These are phyloP conservation scores for Oryza nivara DNA, from an alignment of 176 grass and related monocot genomes.

Conservation along the genomic window DNA sequence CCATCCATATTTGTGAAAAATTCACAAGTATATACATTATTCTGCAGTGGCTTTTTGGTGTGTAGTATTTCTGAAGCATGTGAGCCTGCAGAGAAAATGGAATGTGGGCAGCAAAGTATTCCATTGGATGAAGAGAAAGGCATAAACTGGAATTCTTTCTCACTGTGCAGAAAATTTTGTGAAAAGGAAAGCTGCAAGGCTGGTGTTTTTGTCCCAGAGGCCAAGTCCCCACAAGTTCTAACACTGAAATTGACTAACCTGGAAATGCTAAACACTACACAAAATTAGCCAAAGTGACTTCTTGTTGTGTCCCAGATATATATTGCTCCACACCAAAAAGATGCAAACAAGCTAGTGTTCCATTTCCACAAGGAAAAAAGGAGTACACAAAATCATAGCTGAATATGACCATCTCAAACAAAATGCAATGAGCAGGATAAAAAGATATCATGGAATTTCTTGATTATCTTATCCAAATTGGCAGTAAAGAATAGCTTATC, in stretches of 20 bases:
- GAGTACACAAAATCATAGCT: not conserved
- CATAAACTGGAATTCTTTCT: not conserved
- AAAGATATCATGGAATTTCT: not conserved
- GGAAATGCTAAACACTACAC: not conserved
- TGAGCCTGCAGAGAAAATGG: slow-evolving; percentile 27
- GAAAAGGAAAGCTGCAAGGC: slow-evolving; percentile 23
- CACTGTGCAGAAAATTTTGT: not conserved
- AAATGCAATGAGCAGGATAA: not conserved
- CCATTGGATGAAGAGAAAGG: slow-evolving; percentile 60
- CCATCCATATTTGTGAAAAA: slow-evolving; percentile 12
- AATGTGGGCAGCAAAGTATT: slow-evolving; percentile 31
- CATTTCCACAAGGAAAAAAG: slow-evolving; percentile 12
- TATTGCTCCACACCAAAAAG: not conserved
- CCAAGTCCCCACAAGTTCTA: slow-evolving; percentile 6
- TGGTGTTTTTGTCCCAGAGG: slow-evolving; percentile 22
- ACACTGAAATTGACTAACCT: not conserved
- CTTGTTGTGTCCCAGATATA: not conserved
- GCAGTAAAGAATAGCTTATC: not conserved
- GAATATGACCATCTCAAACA: not conserved
- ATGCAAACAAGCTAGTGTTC: slow-evolving; percentile 18
- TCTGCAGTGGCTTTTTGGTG: slow-evolving; percentile 21
- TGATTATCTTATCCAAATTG: not conserved
- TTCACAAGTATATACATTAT: slow-evolving; percentile 10
- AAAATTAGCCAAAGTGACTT: not conserved
- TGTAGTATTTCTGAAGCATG: not conserved